Evolutionary conservation across 768 basidiomycete species (phyloP).

Genomic region (Lanmaoa pseudosensibilis): DNA sequence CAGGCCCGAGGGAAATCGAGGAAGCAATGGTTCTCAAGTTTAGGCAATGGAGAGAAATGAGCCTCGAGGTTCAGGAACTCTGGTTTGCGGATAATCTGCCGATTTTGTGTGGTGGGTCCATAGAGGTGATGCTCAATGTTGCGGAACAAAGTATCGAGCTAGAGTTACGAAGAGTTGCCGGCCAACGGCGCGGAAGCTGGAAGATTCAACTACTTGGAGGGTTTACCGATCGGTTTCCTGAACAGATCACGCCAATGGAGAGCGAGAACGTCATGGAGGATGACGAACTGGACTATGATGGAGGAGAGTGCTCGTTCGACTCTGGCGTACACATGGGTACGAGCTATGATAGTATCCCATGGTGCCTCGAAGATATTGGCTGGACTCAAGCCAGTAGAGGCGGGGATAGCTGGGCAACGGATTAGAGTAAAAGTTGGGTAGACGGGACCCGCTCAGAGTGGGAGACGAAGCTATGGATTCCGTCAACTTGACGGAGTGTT

Average conservation of each 20-base stretch:
- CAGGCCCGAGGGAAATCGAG: constrained; percentile 47
- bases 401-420: constrained; percentile 8
- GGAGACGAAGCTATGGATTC: neutral
- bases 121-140: constrained; percentile 29
- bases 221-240: constrained; percentile 5
- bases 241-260: constrained; percentile 9
- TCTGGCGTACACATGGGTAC: constrained; percentile 27
- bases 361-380: constrained; percentile 3
- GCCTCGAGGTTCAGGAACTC: constrained; percentile 44
- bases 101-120: constrained; percentile 35
- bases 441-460: neutral
- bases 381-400: constrained; percentile 18
- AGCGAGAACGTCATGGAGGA: constrained; percentile 18
- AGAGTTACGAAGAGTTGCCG: constrained; percentile 19
- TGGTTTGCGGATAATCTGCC: constrained; percentile 47
- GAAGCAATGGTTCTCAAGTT: constrained; percentile 51
- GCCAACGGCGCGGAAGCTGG: constrained; percentile 30
- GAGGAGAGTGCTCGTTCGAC: constrained; percentile 26
- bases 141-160: constrained; percentile 27
- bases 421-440: neutral
- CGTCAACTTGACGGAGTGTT: neutral
- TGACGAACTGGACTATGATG: constrained; percentile 20
- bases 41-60: constrained; percentile 50
- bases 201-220: constrained; percentile 28
- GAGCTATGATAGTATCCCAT: constrained; percentile 1